Evolutionary conservation across 306 rosid genomes (phyloP).

Genomic region (Quercus berberidifolia): DNA sequence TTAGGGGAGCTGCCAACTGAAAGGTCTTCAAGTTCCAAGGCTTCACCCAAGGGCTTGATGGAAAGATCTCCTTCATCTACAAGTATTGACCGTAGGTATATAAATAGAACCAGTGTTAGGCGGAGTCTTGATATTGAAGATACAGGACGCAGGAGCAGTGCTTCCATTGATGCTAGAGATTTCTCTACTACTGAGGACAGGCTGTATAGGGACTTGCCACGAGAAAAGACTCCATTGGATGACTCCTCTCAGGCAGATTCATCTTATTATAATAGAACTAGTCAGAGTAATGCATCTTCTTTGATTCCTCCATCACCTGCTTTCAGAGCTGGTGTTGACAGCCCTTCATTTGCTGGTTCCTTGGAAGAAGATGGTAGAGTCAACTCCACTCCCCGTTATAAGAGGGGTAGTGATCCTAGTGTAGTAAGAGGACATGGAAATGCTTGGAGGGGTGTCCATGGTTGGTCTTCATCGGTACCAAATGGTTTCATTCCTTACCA

Average conservation of each 20-base stretch:
- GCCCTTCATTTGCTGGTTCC: slow-evolving; percentile 67
- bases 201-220: slow-evolving; percentile 48
- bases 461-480: slow-evolving; percentile 78
- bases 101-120: slow-evolving; percentile 48
- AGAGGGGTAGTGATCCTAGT: slow-evolving; percentile 72
- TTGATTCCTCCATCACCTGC: slow-evolving; percentile 53
- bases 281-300: slow-evolving; percentile 55
- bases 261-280: slow-evolving; percentile 55
- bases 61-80: slow-evolving; percentile 83
- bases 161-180: slow-evolving; percentile 58
- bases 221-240: slow-evolving; percentile 57
- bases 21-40: slow-evolving; percentile 78
- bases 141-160: slow-evolving; percentile 64
- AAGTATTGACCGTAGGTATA: slow-evolving; percentile 68
- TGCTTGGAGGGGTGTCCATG: slow-evolving; percentile 91
- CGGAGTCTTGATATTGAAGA: slow-evolving; percentile 75
- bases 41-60: slow-evolving; percentile 61
- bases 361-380: slow-evolving; percentile 85
- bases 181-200: slow-evolving; percentile 63
- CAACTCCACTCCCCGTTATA: slow-evolving; percentile 66
- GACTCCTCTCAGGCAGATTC: slow-evolving; percentile 69
- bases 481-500: slow-evolving; percentile 94
- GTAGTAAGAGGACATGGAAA: slow-evolving; percentile 80
- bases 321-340: slow-evolving; percentile 74
- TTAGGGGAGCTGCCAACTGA: slow-evolving; percentile 65